Evolutionary conservation across 768 basidiomycete species (phyloP).

Genomic region (Polyporus arcularius): DNA sequence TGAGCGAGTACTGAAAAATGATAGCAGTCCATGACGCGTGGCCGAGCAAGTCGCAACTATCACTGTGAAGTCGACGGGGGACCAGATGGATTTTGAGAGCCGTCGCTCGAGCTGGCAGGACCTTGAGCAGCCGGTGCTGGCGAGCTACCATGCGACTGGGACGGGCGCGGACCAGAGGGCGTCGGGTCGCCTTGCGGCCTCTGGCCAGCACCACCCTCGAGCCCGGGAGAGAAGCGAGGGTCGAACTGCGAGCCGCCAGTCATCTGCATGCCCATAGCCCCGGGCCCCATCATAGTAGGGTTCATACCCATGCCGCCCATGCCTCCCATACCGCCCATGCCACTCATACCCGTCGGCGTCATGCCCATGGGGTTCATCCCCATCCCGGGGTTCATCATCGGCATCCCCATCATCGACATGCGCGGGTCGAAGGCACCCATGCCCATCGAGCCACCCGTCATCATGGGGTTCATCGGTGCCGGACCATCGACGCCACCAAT

Average conservation of each 20-base stretch:
- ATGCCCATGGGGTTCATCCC: slow-evolving; percentile 60
- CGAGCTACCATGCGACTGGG: slow-evolving; percentile 24
- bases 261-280: slow-evolving; percentile 51
- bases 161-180: slow-evolving; percentile 7
- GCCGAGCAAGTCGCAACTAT: neutral
- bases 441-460: slow-evolving; percentile 55
- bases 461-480: slow-evolving; percentile 51
- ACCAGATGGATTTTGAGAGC: slow-evolving; percentile 7
- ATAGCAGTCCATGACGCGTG: slow-evolving; percentile 8
- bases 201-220: slow-evolving; percentile 16
- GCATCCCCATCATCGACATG: slow-evolving; percentile 82
- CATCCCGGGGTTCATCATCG: slow-evolving; percentile 57
- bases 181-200: slow-evolving; percentile 6
- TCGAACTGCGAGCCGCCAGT: slow-evolving; percentile 66
- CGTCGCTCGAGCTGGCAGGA: slow-evolving; percentile 15
- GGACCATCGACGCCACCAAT: slow-evolving; percentile 57
- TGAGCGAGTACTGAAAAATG: too few relatives aligned
- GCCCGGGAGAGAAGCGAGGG: slow-evolving; percentile 49
- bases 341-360: slow-evolving; percentile 53
- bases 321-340: slow-evolving; percentile 30
- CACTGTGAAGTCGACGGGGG: slow-evolving; percentile 13
- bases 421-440: slow-evolving; percentile 60
- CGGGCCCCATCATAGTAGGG: slow-evolving; percentile 23
- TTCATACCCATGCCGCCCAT: slow-evolving; percentile 32
- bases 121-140: slow-evolving; percentile 23